Evolutionary conservation across 108 stramenopile species (phyloP).

Genomic region (Stephanodiscus triporus): DNA sequence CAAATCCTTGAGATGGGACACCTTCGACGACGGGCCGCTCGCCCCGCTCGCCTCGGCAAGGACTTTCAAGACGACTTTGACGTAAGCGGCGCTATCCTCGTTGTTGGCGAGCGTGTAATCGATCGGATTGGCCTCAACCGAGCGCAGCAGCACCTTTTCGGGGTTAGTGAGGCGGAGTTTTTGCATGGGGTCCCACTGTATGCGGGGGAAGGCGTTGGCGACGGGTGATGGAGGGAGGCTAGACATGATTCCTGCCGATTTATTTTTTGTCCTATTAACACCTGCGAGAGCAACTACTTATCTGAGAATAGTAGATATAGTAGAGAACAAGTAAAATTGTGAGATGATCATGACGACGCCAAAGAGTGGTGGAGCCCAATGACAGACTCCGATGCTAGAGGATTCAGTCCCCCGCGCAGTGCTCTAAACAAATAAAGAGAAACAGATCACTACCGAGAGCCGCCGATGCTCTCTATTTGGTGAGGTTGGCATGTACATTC

Average conservation of each 20-base stretch:
- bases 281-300: background rate
- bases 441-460: too few relatives aligned
- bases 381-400: background rate
- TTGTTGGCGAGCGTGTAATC: slow-evolving; percentile 70
- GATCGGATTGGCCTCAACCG: slow-evolving; percentile 73
- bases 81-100: slow-evolving; percentile 65
- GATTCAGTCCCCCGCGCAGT: background rate
- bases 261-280: background rate
- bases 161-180: slow-evolving; percentile 59
- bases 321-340: background rate
- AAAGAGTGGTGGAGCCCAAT: background rate
- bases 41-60: slow-evolving; percentile 54
- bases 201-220: slow-evolving; percentile 56
- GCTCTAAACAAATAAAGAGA: too few relatives aligned
- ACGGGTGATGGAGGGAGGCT: slow-evolving; percentile 63
- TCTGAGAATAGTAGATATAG: background rate
- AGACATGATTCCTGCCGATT: slow-evolving; percentile 25
- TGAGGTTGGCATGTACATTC: too few relatives aligned
- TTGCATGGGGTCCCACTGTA: slow-evolving; percentile 64
- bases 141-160: slow-evolving; percentile 59
- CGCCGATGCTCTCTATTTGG: too few relatives aligned
- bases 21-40: slow-evolving; percentile 50
- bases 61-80: slow-evolving; percentile 66
- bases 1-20: slow-evolving; percentile 49
- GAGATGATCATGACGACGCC: background rate